Evolutionary conservation across 108 stramenopile species (phyloP), one percentile per base, ranked within the genome.

Genomic region (Stephanodiscus triporus): DNA sequence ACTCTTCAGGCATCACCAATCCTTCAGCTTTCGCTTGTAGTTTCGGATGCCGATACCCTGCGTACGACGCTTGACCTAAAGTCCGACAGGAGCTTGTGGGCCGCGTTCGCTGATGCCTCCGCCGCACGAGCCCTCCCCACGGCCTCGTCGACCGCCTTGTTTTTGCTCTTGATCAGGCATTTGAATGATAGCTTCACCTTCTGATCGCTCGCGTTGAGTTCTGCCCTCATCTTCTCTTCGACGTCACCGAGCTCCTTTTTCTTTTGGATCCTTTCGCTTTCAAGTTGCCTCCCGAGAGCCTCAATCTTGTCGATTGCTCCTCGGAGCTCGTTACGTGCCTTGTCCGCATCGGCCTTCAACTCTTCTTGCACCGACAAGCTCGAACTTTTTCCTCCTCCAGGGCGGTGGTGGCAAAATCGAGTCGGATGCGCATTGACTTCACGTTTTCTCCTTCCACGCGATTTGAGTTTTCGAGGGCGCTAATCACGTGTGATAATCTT

Each of bases 121-220:
- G 66, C 66, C 53, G 27, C 62, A 11, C 9, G 43, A 6, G 76
- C 76, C 51, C 68, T 62, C 24, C 54, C 20, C 36, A 70, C 56
- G 2, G 77, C 77, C 40, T 47, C 26, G 9, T 38, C 53, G 37
- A 78, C 60, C 23, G 68, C 77, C 58, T 16, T 70, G 27, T 78
- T 59, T 34, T 78, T 78, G 13, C 60, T 42, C 0, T 66, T 64
- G 14, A 43, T 24, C 47, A 78, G 19, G 36, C 20, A 0, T 19
- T 66, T 58, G 37, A 78, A 62, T 14, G 76, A 77, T 11, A 29
- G 50, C 23, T 64, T 70, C 50, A 77, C 76, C 27, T 69, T 68
- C 10, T 27, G 11, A 24, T 77, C 62, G 42, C 69, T 65, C 8
- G 26, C 76, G 3, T 77, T 68, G 20, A 77, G 67, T 61, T 69